Percentiles rank a stretch among this genome's conserved stretches.
Conservation (phyloP, 2,329 filamentous ascomycete genomes). For the Pyricularia grisea region DNA sequence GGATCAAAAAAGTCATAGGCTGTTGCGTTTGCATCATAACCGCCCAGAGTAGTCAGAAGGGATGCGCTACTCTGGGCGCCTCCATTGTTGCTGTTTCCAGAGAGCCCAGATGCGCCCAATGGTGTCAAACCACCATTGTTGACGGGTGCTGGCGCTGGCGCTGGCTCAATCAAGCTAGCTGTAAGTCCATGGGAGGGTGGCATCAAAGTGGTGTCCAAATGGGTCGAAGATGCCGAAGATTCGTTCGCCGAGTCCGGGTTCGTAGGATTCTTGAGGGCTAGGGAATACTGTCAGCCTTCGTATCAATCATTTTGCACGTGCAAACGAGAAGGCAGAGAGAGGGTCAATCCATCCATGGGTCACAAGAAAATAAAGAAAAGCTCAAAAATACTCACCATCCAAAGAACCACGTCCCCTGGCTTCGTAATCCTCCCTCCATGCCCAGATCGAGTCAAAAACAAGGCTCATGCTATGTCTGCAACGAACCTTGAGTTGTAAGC, state of each 20-base stretch:
- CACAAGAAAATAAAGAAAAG: no score
- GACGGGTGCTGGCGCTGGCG: conserved; percentile 18
- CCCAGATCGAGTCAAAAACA: conserved; percentile 77
- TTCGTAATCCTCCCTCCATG: conserved; percentile 74
- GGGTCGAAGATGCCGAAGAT: conserved; percentile 59
- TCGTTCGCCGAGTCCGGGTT: conserved; percentile 72
- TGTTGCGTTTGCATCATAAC: conserved; percentile 43
- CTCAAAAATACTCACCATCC: conserved; percentile 47
- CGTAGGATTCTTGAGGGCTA: conserved; percentile 75
- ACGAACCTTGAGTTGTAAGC: conserved; percentile 69
- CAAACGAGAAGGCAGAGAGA: not conserved
- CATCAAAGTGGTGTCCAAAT: conserved; percentile 51
- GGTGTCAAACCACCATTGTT: conserved; percentile 36
- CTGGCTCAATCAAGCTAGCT: conserved; percentile 37
- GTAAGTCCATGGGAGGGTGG: conserved; percentile 36
- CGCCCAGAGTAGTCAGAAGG: conserved; percentile 28
- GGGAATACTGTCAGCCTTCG: not conserved
- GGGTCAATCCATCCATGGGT: not conserved
- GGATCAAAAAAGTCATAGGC: conserved; percentile 85
- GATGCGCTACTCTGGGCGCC: conserved; percentile 23
- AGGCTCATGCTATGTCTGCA: conserved; percentile 79
- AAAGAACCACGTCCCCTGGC: conserved; percentile 59
- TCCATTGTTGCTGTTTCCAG: conserved; percentile 17
- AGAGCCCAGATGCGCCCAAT: conserved; percentile 33
- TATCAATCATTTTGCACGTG: not conserved